A percentile compares a stretch with the other conserved stretches of the same genome.
Conservation (phyloP, 2,329 filamentous ascomycete species). For the Acrocalymma vagum region DNA sequence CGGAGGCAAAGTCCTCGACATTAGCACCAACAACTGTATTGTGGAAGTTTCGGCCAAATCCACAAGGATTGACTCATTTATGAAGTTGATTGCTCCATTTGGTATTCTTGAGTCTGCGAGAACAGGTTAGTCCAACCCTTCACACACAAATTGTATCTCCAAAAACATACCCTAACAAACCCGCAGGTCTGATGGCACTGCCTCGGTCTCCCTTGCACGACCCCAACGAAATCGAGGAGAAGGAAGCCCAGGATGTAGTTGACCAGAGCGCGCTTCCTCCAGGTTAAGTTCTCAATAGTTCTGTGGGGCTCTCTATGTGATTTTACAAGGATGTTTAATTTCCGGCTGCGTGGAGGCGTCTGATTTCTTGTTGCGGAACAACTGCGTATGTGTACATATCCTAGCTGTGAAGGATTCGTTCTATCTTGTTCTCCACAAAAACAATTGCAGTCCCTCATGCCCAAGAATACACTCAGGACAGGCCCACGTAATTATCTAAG, state of each 20-base stretch:
- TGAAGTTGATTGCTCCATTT: constrained; percentile 93
- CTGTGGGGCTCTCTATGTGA: constrained; percentile 2
- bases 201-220: constrained; percentile 89
- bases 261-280: constrained; percentile 94
- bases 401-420: no score
- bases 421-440: no score
- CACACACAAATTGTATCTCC: constrained; percentile 11
- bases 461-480: no score
- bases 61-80: constrained; percentile 92
- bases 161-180: constrained; percentile 16
- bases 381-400: no score
- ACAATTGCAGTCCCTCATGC: no score
- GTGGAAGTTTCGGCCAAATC: constrained; percentile 97
- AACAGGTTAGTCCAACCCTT: constrained; percentile 65
- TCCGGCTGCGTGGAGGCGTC: constrained; percentile 3
- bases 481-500: no score
- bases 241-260: constrained; percentile 93
- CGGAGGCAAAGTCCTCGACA: constrained; percentile 95
- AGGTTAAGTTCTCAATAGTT: constrained; percentile 64
- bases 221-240: constrained; percentile 75
- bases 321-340: not conserved
- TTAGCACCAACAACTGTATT: constrained; percentile 98
- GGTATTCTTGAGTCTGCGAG: constrained; percentile 96
- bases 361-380: no score
- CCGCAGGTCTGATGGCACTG: constrained; percentile 85